Evolutionary conservation across 2,329 filamentous ascomycete species (phyloP), one percentile per base, ranked within the genome.

Genomic region (Aschersonia sp.): DNA sequence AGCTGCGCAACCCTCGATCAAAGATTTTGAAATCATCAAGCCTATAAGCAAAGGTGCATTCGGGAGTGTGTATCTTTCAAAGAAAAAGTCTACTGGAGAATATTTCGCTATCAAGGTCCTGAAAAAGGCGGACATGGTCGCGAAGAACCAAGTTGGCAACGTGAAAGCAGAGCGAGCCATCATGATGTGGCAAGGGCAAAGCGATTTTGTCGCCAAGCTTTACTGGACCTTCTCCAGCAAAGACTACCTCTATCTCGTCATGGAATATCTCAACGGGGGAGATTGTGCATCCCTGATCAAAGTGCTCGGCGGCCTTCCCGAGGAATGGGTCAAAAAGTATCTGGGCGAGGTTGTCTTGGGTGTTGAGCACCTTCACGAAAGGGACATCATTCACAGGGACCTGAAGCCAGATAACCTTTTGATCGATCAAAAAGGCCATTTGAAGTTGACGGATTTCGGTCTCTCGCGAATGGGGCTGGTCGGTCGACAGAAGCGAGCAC

Each of bases 191-290:
- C 92, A 98, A 67, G 92, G 92, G 29, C 88, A 97, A 64, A 98
- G 94, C 62, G 92, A 98, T 50, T 98, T 98, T 62, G 92, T 98
- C 49, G 92, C 92, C 30, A 98, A 98, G 68, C 75, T 98, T 10
- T 98, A 97, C 68, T 98, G 94, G 94, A 98, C 92, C 0, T 98
- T 98, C 60, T 95, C 92, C 4, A 98, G 90, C 73, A 98, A 98
- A 61, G 92, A 98, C 60, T 98, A 95, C 60, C 79, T 98, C 30
- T 98, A 97, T 61, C 74, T 98, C 50, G 92, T 98, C 30, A 98
- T 98, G 92, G 92, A 98, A 61, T 98, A 98, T 65, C 74, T 98
- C 49, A 98, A 97, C 56, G 92, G 92, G 37, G 92, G 92, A 43
- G 92, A 98, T 59, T 98, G 90, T 61, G 92, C 94, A 45, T 95